Evolutionary conservation across 352 stramenopile species (phyloP).

Genomic region (Pythium plurisporium): DNA sequence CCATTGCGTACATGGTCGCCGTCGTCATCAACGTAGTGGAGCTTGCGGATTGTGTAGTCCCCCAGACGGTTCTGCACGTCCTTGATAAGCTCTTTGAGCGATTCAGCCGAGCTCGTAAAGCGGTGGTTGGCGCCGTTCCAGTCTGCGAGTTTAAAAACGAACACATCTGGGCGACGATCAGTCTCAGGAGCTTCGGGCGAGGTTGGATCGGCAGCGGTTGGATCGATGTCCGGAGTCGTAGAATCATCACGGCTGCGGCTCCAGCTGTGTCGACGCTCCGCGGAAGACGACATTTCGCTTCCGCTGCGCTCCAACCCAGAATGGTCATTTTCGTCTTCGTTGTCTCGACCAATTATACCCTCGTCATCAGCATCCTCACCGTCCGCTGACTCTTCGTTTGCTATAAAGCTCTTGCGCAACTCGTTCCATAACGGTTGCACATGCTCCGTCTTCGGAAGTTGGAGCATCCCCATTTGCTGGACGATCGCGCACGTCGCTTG

Average conservation of each 20-base stretch:
- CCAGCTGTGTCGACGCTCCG: slow-evolving; percentile 11
- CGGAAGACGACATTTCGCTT: slow-evolving; percentile 9
- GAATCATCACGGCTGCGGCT: slow-evolving; percentile 6
- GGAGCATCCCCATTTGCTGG: slow-evolving; percentile 81
- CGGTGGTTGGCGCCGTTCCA: slow-evolving; percentile 79
- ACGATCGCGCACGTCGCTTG: slow-evolving; percentile 89
- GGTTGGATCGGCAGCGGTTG: slow-evolving; percentile 12
- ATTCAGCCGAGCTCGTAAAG: slow-evolving; percentile 80
- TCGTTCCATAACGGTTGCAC: slow-evolving; percentile 76
- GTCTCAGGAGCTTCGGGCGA: slow-evolving; percentile 20
- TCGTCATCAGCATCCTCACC: slow-evolving; percentile 32
- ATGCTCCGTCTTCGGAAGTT: slow-evolving; percentile 56
- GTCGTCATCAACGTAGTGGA: slow-evolving; percentile 84
- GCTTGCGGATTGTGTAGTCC: slow-evolving; percentile 65
- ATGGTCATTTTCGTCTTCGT: slow-evolving; percentile 12
- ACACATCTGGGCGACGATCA: slow-evolving; percentile 40
- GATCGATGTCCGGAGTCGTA: background rate
- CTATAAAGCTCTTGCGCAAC: slow-evolving; percentile 54
- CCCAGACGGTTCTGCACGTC: slow-evolving; percentile 72
- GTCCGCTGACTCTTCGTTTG: slow-evolving; percentile 31
- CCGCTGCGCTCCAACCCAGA: background rate
- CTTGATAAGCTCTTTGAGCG: slow-evolving; percentile 58
- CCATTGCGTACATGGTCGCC: slow-evolving; percentile 65
- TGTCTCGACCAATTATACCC: slow-evolving; percentile 14
- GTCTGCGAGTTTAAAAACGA: slow-evolving; percentile 84